Base-by-base conservation (phyloP, 2,329 filamentous ascomycete genomes). In the Alternaria gansuensis region DNA sequence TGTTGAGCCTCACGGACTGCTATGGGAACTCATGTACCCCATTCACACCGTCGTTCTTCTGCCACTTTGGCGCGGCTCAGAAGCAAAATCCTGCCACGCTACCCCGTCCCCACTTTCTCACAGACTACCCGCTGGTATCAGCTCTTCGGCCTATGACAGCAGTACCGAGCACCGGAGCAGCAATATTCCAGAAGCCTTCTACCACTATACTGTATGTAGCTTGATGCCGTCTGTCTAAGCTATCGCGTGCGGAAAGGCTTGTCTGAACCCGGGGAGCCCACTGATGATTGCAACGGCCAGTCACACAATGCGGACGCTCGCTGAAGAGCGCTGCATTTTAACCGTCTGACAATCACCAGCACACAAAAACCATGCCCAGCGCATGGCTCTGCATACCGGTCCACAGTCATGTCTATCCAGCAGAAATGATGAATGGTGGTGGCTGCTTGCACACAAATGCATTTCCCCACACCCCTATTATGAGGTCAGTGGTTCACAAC, bases 1-100 rank as follows among this genome's bases (percentile, higher is more conserved):
- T 72, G 68, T 71, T 68, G 65, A 71, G 68, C 67, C 68, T 67
- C 67, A 63, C 57, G 60, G 63, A 57, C 46, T 59, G 48, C 46
- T 49, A 46, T 57, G 64, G 61, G 60, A 61, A 54, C 68, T 70
- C 69, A 71, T 67, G 65, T 62, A 70, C 68, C 66, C 70, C 68
- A 63, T 69, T 54, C 55, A 34, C 63, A 43, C 62, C 48, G 51
- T 62, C 57, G 51, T 50, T 51, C 28, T 34, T 33, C 46, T 55
- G 50, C 54, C 21, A 48, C 61, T 60, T 57, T 64, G 56, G 34
- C 33, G 51, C 34, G 68, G 52, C 70, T 21, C 63, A 70, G 70
- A 69, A 57, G 63, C 70, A 69, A 65, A 70, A 62, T 57, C 63
- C 65, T 61, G 61, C 46, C 33, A 40, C 60, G 51, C 58, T 40